phyloP scores from a whole-genome alignment of 495 filamentous ascomycete genomes.

The Coniosporium apollinis region DNA sequence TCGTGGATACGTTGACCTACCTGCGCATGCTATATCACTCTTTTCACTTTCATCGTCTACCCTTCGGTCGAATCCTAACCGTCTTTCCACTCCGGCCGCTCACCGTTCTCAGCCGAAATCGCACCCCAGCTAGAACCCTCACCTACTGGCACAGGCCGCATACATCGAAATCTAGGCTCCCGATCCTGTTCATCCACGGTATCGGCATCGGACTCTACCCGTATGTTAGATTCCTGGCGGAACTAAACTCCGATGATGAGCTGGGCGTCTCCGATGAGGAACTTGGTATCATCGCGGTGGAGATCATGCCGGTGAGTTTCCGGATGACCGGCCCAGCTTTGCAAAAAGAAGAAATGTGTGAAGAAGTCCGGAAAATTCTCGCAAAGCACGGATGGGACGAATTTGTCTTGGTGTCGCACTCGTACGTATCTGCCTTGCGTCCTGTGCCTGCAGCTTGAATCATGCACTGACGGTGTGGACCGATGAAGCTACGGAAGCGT shows the following conservation, averaged over 20 bases:
- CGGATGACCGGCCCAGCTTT: slow-evolving; percentile 38
- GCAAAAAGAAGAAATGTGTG: slow-evolving; percentile 28
- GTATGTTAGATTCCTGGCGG: slow-evolving; percentile 38
- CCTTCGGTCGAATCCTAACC: slow-evolving; percentile 19
- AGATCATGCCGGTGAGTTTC: slow-evolving; percentile 45
- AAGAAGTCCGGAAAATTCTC: slow-evolving; percentile 35
- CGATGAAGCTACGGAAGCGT: slow-evolving; percentile 33
- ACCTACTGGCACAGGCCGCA: slow-evolving; percentile 52
- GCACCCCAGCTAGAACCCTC: slow-evolving; percentile 30
- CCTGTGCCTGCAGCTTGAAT: too few species aligned
- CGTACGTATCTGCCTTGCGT: slow-evolving; percentile 18
- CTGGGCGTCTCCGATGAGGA: slow-evolving; percentile 14
- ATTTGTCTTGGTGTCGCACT: slow-evolving; percentile 39
- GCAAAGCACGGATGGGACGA: slow-evolving; percentile 35
- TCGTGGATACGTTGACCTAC: slow-evolving; percentile 34
- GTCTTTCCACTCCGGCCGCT: slow-evolving; percentile 39
- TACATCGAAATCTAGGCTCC: slow-evolving; percentile 33
- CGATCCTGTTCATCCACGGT: slow-evolving; percentile 52
- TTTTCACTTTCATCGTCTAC: slow-evolving; percentile 27
- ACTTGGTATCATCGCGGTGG: slow-evolving; percentile 46
- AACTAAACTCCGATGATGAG: slow-evolving; percentile 23
- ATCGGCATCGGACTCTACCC: slow-evolving; percentile 51
- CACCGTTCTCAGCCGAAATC: slow-evolving; percentile 22
- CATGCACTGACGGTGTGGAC: too few species aligned
- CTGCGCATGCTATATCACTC: slow-evolving; percentile 22